phyloP scores from a whole-genome alignment of 2,329 filamentous ascomycete species.

The Gnomoniopsis smithogilvyi region DNA sequence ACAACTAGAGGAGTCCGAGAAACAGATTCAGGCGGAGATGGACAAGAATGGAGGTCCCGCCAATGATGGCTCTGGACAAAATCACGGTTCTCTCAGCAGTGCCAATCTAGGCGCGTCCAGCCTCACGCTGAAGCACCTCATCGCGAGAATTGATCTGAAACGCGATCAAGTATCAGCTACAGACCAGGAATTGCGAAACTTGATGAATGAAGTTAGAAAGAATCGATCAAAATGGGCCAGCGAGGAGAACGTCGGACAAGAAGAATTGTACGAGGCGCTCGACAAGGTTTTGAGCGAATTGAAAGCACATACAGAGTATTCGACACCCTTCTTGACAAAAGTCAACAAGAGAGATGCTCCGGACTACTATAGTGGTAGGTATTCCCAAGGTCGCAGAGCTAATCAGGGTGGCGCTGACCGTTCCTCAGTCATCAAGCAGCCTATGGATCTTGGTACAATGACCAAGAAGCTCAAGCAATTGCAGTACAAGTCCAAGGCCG shows the following conservation, averaged over 20 bases:
- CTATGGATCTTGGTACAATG: slow-evolving; percentile 97
- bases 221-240: slow-evolving; percentile 99
- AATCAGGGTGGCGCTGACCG: not conserved
- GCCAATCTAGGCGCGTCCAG: slow-evolving; percentile 95
- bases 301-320: slow-evolving; percentile 96
- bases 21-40: slow-evolving; percentile 94
- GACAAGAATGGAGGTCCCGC: slow-evolving; percentile 59
- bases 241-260: slow-evolving; percentile 95
- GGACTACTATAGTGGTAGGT: slow-evolving; percentile 86
- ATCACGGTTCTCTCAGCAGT: slow-evolving; percentile 86
- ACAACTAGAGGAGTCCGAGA: slow-evolving; percentile 92
- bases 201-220: slow-evolving; percentile 97
- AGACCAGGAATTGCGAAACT: slow-evolving; percentile 82
- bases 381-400: not conserved
- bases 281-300: slow-evolving; percentile 97
- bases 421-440: slow-evolving; percentile 80
- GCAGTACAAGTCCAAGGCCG: slow-evolving; percentile 82
- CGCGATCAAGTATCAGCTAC: slow-evolving; percentile 86
- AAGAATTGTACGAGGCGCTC: slow-evolving; percentile 93
- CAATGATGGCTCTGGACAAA: slow-evolving; percentile 51
- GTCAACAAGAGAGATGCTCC: slow-evolving; percentile 97
- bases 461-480: slow-evolving; percentile 91
- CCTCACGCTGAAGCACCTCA: slow-evolving; percentile 93
- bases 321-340: slow-evolving; percentile 87
- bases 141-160: slow-evolving; percentile 91